Conservation (phyloP, 2,329 filamentous ascomycete species). For the Zasmidium angulare region DNA sequence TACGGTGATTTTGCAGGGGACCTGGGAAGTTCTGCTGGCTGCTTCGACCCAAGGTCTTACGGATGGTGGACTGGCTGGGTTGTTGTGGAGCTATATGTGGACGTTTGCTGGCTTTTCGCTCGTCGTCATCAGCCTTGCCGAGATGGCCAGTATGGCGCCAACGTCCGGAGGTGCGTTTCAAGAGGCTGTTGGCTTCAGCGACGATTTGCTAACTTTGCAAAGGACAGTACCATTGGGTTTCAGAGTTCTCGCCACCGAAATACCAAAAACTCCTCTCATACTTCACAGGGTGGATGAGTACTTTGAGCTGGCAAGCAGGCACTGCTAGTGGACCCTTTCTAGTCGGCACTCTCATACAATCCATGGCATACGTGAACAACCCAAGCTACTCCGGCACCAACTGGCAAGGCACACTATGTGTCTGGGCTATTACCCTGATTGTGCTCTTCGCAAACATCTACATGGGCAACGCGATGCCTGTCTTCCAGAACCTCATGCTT, state of each 20-base stretch:
- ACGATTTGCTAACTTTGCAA: slow-evolving; percentile 7
- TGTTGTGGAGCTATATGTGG: slow-evolving; percentile 31
- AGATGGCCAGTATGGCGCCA: slow-evolving; percentile 38
- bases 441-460: slow-evolving; percentile 45
- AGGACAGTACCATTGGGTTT: slow-evolving; percentile 35
- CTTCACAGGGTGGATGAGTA: slow-evolving; percentile 48
- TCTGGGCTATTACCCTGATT: slow-evolving; percentile 46
- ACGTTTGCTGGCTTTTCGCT: slow-evolving; percentile 26
- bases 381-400: slow-evolving; percentile 42
- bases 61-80: slow-evolving; percentile 28
- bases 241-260: slow-evolving; percentile 31
- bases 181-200: slow-evolving; percentile 13
- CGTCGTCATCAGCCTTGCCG: slow-evolving; percentile 29
- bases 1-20: slow-evolving; percentile 49
- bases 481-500: slow-evolving; percentile 40
- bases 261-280: slow-evolving; percentile 33
- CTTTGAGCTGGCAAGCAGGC: slow-evolving; percentile 52
- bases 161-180: slow-evolving; percentile 27
- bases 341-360: slow-evolving; percentile 50
- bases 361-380: slow-evolving; percentile 43
- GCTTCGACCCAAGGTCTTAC: slow-evolving; percentile 19
- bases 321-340: slow-evolving; percentile 50
- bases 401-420: slow-evolving; percentile 53
- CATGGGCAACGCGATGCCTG: slow-evolving; percentile 35
- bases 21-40: slow-evolving; percentile 52